phyloP scores from a whole-genome alignment of 176 grass and related monocot genomes.

The Eragrostis curvula region DNA sequence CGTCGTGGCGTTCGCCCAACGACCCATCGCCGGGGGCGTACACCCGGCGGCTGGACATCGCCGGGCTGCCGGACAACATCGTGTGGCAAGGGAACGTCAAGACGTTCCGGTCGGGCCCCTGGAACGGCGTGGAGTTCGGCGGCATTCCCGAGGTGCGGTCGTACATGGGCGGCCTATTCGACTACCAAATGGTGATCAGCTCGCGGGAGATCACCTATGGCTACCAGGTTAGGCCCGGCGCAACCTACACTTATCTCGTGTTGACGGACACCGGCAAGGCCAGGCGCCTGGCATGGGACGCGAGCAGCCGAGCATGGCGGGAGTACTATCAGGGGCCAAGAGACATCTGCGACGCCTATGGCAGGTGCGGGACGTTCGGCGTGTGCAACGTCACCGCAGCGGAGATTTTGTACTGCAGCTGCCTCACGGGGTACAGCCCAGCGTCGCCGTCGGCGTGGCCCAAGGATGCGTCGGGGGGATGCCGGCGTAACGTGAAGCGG shows the following conservation, averaged over 20 bases:
- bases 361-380: constrained; percentile 41
- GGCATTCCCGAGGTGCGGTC: constrained; percentile 34
- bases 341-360: constrained; percentile 32
- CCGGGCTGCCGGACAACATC: constrained; percentile 26
- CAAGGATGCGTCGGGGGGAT: constrained; percentile 24
- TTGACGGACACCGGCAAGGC: constrained; percentile 18
- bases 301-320: background rate
- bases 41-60: background rate
- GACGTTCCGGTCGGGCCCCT: constrained; percentile 18
- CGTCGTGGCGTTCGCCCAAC: constrained; percentile 4
- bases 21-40: constrained; percentile 40
- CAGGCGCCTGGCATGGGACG: constrained; percentile 26
- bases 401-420: constrained; percentile 31
- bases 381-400: constrained; percentile 37
- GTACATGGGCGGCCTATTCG: constrained; percentile 8
- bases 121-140: constrained; percentile 36
- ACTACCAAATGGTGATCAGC: constrained; percentile 14
- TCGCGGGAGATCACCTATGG: constrained; percentile 26
- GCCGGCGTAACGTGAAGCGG: constrained; percentile 34
- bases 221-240: background rate
- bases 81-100: constrained; percentile 18
- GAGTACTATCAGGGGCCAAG: background rate
- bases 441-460: constrained; percentile 6
- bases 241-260: background rate
- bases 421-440: constrained; percentile 40